A percentile compares a stretch with the other conserved stretches of the same genome.
Evolutionary conservation across 306 rosid species (phyloP).

Genomic region (Vigna nakashimae): DNA sequence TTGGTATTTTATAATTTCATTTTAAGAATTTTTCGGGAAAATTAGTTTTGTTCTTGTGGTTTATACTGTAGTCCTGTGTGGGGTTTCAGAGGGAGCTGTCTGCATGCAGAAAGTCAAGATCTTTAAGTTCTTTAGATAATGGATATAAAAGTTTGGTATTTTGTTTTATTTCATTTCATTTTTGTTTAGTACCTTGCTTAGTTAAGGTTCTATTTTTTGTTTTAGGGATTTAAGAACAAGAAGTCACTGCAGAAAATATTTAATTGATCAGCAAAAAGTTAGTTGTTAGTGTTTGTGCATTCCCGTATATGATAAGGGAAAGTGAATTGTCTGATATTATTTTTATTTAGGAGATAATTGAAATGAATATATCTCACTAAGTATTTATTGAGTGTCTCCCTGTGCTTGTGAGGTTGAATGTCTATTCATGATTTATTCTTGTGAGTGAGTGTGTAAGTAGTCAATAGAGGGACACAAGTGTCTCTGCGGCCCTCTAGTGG

Average conservation of each 20-base stretch:
- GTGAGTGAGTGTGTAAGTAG: background rate
- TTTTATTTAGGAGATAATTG: background rate
- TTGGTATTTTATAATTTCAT: background rate
- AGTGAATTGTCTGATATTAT: too few relatives aligned
- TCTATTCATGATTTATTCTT: background rate
- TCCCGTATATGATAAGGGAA: too few relatives aligned
- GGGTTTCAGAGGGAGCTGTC: background rate
- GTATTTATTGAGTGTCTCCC: background rate
- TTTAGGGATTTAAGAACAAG: background rate
- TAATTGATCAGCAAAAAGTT: background rate
- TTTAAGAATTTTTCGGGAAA: background rate
- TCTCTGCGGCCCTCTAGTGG: background rate
- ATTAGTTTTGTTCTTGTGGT: background rate
- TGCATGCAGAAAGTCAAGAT: slow-evolving; percentile 24
- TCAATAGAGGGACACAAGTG: background rate
- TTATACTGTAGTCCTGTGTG: background rate
- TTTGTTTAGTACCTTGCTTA: background rate
- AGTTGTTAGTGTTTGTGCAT: too few relatives aligned
- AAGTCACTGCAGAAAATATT: slow-evolving; percentile 2
- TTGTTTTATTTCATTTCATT: background rate
- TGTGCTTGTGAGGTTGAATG: background rate
- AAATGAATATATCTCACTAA: background rate
- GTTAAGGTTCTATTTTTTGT: background rate
- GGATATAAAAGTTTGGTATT: background rate
- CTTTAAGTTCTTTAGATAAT: slow-evolving; percentile 10